A percentile compares a stretch with the other conserved stretches of the same genome.
phyloP scores from a whole-genome alignment of 2,329 filamentous ascomycete genomes.

The Penicillium rolfsii region DNA sequence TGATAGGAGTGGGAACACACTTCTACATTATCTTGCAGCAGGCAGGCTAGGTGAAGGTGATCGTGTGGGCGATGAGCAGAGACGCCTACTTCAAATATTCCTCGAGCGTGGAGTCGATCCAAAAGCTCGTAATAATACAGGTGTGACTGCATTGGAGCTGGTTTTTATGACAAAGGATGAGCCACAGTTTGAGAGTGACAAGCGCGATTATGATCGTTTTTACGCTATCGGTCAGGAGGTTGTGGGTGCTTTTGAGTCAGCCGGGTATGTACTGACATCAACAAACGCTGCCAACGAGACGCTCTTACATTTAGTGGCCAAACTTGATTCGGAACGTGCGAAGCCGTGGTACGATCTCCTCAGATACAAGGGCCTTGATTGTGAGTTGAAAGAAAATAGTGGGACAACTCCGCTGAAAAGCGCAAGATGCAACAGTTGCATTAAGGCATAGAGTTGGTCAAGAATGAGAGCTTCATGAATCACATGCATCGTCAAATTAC shows the following conservation, averaged over 20 bases:
- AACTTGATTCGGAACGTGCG: constrained; percentile 3
- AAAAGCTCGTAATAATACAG: constrained; percentile 4
- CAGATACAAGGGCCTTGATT: constrained; percentile 2
- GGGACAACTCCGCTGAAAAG: background rate
- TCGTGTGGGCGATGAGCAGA: constrained; percentile 7
- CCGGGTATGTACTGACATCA: background rate
- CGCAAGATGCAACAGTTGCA: background rate
- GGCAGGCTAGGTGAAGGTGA: constrained; percentile 7
- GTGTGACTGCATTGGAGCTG: background rate
- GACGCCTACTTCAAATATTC: constrained; percentile 5
- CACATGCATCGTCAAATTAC: background rate
- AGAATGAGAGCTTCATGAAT: background rate
- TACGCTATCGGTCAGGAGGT: constrained; percentile 4
- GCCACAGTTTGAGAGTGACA: background rate
- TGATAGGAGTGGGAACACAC: constrained; percentile 21
- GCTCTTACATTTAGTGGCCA: constrained; percentile 5
- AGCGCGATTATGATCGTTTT: constrained; percentile 1
- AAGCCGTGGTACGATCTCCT: constrained; percentile 6
- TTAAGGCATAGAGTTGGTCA: background rate
- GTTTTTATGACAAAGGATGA: background rate
- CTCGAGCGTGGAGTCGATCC: constrained; percentile 8
- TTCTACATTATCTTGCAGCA: constrained; percentile 23
- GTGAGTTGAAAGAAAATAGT: background rate
- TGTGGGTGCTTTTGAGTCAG: constrained; percentile 2
- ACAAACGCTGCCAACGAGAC: constrained; percentile 1